Evolutionary conservation across 192 early-diverging fungal genomes (phyloP), one percentile per base, ranked within the genome.

Genomic region (Umbelopsis sp.): DNA sequence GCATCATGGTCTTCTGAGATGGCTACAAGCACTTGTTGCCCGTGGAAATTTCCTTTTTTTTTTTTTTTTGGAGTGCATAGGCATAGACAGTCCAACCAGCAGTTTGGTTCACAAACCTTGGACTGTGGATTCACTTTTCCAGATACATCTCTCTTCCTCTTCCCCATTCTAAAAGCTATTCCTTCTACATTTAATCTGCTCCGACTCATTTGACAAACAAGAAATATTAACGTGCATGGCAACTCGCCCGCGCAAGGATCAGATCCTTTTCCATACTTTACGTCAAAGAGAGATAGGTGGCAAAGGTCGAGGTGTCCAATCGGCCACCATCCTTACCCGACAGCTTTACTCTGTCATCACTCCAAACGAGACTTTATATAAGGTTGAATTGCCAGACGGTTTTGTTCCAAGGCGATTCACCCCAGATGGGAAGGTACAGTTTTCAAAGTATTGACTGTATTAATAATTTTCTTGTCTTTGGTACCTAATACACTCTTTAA

Each of bases 381-480:
- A 88, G 25, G 77, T 86, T 24, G 67, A 77, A 17, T 26, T 49
- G 21, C 59, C 71, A 0, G 50, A 67, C 10, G 45, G 51, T 22
- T 51, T 26, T 41, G 52, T 73, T 34, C 44, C 78, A 20, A 49
- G 83, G 56, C 81, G 82, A 52, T 86, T 86, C 52, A 82, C 80
- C n/a, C 80, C 85, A 0, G 81, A 85, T 56, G 85, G 85, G 22
- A 74, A 84, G 71, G 83, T 86, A 67, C 41, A 41, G 7, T 21
- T 32, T 20, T 3, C 29, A 14, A n/a, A n/a, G n/a, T n/a, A n/a
- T n/a, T 52, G 4, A 25, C 22, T 4, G 59, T 2, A 14, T 20
- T 11, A 31, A 31, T 26, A 24, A 29, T 52, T 24, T 3, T 32
- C 11, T 47, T 20, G 20, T n/a, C 26, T 10, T 22, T 25, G 9